Base-by-base conservation (phyloP, 352 stramenopile species). In the Phytophthora chlamydospora region DNA sequence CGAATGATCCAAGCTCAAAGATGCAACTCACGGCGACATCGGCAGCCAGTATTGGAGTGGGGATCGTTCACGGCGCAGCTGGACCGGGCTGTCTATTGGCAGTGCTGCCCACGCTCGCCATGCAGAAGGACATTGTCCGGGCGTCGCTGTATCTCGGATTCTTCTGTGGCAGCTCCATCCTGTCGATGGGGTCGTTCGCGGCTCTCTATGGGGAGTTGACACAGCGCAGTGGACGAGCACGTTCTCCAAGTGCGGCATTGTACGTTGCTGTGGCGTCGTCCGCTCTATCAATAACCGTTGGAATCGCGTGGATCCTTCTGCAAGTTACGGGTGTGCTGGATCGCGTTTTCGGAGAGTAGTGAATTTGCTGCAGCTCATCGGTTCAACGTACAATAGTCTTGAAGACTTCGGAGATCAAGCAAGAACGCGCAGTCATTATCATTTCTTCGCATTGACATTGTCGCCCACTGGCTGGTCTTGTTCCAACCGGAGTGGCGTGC, bases 161-260 rank as follows among this genome's bases (percentile, higher is more conserved):
- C 13, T 98, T 98, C 62, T 98, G 89, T 55, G 35, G 80, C 10
- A 95, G 78, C 24, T 91, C 78, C 13, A 93, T 91, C 34, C 11
- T 97, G 6, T 83, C 89, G 12, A 98, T 98, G 93, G 93, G 86
- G 24, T 61, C 54, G 1, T 97, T 97, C 66, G 85, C 90, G 1
- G 75, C 79, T 6, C 51, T 91, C 7, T 97, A 97, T 48, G 90
- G 93, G 6, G 77, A 86, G 40, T 31, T 80, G 12, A 92, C 83
- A 6, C 61, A 66, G 11, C 66, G 77, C 13, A 19, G 57, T 55
- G 45, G 69, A 52, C 17, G 17, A 46, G 9, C 58, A 62, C n/a
- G 75, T 55, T 47, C n/a, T 57, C 16, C 19, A 56, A n/a, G 31
- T 78, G 17, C 76, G 68, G 68, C 71, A 19, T 83, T 88, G 27